phyloP scores from a whole-genome alignment of 441 rosid species.

The Syzygium malaccense region DNA sequence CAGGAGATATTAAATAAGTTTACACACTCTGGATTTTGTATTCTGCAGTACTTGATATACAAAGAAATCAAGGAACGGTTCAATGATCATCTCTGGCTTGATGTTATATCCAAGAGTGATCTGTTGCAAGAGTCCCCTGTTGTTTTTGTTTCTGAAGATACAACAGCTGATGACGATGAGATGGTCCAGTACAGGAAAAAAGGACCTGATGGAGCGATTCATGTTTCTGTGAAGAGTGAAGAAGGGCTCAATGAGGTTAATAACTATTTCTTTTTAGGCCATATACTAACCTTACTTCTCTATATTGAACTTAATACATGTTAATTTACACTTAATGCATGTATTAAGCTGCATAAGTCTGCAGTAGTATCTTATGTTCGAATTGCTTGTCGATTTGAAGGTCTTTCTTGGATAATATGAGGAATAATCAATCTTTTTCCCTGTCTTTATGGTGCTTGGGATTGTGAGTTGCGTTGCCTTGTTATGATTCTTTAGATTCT shows the following conservation, averaged over 20 bases:
- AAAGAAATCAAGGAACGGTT: conserved; percentile 75
- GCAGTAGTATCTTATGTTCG: neutral
- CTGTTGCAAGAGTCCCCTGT: conserved; percentile 53
- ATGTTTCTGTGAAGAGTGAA: conserved; percentile 61
- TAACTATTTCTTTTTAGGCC: neutral
- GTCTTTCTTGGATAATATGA: neutral
- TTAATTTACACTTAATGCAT: neutral
- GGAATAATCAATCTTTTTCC: neutral
- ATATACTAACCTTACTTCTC: neutral
- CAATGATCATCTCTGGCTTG: conserved; percentile 68
- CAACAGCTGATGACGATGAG: conserved; percentile 34
- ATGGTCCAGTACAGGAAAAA: conserved; percentile 44
- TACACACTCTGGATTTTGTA: neutral
- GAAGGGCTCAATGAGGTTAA: conserved; percentile 66
- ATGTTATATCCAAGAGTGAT: conserved; percentile 88
- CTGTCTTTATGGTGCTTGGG: neutral
- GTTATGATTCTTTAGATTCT: neutral
- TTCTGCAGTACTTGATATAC: conserved; percentile 63
- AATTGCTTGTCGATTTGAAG: neutral
- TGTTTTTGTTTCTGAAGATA: conserved; percentile 47
- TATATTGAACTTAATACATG: neutral
- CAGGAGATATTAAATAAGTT: neutral
- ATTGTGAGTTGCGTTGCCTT: neutral
- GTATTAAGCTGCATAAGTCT: neutral
- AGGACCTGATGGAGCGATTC: conserved; percentile 72